Evolutionary conservation across 2,329 filamentous ascomycete species (phyloP), one percentile per base, ranked within the genome.

Genomic region (Arthroderma sp.): DNA sequence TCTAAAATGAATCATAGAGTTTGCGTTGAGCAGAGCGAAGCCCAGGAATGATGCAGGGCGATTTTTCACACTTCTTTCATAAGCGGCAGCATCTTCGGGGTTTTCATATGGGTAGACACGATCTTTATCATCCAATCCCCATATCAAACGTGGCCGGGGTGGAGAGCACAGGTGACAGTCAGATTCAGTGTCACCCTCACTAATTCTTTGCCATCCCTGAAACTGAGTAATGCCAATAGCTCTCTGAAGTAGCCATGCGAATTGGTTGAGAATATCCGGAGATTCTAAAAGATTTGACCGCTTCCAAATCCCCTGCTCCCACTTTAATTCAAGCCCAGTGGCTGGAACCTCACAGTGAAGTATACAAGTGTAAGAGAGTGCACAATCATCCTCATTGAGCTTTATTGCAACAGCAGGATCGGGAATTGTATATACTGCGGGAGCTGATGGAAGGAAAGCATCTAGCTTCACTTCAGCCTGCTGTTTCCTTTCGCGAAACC

Each of bases 21-120:
- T 40, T 3, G 56, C 50, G 32, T 60, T 54, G 40, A 64, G 51
- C 31, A 53, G 50, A 28, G 63, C 53, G 30, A 68, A 66, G 1
- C 65, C 60, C 11, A 65, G 49, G 38, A 73, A 68, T 1, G 68
- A 55, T 0, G 59, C 42, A 2, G 72, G 69, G 8, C 68, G 62
- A 11, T 56, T 56, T 51, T 78, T 78, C 7, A 75, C 54, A 1
- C 62, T 60, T 33, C 64, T 62, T 52, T 79, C 76, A 48, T 69
- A 77, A 0, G 55, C 46, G 1, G 67, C 69, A 29, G 74, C 73
- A 48, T 68, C 64, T 45, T 66, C 54, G 0, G 69, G 66, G 50
- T 78, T 66, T 53, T 78, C 76, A 40, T 68, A 70, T 1, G 71
- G 64, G 9, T 59, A 60, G 15, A 71, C 48, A 9, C 47, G 49